A percentile compares a stretch with the other conserved stretches of the same genome.
phyloP scores from a whole-genome alignment of 2,329 filamentous ascomycete genomes.

The Emmonsia crescens region DNA sequence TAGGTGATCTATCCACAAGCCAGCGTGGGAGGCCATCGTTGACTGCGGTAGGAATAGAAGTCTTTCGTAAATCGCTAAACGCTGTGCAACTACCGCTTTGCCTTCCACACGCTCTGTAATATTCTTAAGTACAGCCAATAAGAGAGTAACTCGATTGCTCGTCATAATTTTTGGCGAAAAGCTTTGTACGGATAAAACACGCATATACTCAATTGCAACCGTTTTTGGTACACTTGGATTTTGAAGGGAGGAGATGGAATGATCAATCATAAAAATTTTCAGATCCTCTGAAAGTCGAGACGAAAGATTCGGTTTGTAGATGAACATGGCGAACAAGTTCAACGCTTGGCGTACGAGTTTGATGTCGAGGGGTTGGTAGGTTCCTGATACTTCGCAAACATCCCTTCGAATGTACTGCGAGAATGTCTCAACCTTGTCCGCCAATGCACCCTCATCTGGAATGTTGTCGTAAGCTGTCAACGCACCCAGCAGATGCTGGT shows the following conservation, averaged over 20 bases:
- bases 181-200: conserved; percentile 67
- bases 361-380: conserved; percentile 47
- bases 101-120: conserved; percentile 65
- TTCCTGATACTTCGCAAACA: conserved; percentile 51
- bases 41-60: conserved; percentile 60
- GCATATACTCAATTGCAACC: conserved; percentile 66
- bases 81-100: conserved; percentile 67
- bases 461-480: conserved; percentile 74
- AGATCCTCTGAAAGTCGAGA: conserved; percentile 67
- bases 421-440: conserved; percentile 65
- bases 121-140: conserved; percentile 59
- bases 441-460: conserved; percentile 61
- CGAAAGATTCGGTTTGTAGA: conserved; percentile 62
- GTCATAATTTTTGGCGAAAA: conserved; percentile 69
- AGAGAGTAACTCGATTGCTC: conserved; percentile 53
- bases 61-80: conserved; percentile 67
- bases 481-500: conserved; percentile 64
- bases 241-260: conserved; percentile 63
- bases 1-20: conserved; percentile 72
- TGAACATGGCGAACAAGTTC: conserved; percentile 63
- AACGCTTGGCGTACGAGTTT: conserved; percentile 68
- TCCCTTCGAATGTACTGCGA: conserved; percentile 78
- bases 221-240: conserved; percentile 62
- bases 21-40: conserved; percentile 57
- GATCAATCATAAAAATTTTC: conserved; percentile 66